phyloP scores from a whole-genome alignment of 2,329 filamentous ascomycete genomes.

The Xylaria sp. region DNA sequence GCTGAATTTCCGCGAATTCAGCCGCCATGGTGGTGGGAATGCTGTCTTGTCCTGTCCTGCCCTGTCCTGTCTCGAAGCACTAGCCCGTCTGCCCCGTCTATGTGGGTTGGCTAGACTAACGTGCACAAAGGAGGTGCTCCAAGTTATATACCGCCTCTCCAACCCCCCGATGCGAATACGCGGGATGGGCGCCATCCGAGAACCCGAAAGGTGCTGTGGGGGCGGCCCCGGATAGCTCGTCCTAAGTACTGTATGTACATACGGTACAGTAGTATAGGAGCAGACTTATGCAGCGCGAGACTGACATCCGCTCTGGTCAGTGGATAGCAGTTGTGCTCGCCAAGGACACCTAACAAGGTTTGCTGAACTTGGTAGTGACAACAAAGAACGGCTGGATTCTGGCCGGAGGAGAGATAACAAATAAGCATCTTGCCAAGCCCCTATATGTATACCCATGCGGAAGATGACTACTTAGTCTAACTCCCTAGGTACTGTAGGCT shows the following conservation, averaged over 20 bases:
- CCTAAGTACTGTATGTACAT: background rate
- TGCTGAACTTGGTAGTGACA: no score
- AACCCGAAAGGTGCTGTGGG: background rate
- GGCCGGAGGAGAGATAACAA: no score
- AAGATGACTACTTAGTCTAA: no score
- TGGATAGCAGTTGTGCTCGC: background rate
- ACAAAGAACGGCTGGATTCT: no score
- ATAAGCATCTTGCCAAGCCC: no score
- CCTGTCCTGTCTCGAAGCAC: no score
- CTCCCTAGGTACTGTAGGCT: no score
- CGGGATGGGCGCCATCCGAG: background rate
- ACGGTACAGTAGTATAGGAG: background rate
- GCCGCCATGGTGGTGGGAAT: conserved; percentile 27
- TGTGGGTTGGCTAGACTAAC: background rate
- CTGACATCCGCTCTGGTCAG: background rate
- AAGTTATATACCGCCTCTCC: conserved; percentile 1
- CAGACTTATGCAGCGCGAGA: background rate
- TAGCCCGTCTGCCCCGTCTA: no score
- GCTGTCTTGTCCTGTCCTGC: no score
- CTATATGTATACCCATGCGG: no score
- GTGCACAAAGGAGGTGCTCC: background rate
- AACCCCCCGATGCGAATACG: conserved; percentile 1
- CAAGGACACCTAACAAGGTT: background rate
- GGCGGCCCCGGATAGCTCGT: background rate
- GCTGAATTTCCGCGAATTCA: conserved; percentile 33